Percentiles rank a stretch among this genome's conserved stretches.
Conservation (phyloP, 1,284 basidiomycete species). For the Microbotryum intermedium region DNA sequence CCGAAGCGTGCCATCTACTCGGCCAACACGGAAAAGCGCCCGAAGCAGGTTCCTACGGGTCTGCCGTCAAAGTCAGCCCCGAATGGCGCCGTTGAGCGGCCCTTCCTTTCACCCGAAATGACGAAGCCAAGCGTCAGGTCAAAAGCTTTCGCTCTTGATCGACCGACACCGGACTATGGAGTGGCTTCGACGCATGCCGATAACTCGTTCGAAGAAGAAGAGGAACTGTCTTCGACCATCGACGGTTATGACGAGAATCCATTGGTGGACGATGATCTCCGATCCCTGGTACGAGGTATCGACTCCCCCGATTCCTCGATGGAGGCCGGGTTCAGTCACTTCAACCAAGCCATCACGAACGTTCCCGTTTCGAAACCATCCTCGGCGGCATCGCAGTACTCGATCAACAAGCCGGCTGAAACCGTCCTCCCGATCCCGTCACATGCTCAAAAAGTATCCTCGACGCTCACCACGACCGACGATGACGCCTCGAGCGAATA, state of each 20-base stretch:
- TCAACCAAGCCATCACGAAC: too few relatives aligned
- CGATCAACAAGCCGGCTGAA: too few relatives aligned
- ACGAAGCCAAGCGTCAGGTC: constrained; percentile 1
- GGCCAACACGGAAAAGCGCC: not conserved
- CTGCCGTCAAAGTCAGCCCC: not conserved
- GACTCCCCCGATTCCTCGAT: too few relatives aligned
- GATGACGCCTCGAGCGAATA: too few relatives aligned
- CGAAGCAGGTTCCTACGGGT: not conserved
- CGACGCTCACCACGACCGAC: too few relatives aligned
- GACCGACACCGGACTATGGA: constrained; percentile 1
- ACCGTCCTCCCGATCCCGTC: too few relatives aligned
- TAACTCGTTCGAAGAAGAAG: not conserved
- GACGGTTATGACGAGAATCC: not conserved
- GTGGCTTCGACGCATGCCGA: not conserved
- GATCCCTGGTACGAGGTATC: not conserved
- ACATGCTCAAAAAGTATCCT: too few relatives aligned
- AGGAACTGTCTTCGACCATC: not conserved
- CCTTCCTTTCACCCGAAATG: constrained; percentile 22
- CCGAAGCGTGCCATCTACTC: not conserved
- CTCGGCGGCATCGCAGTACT: too few relatives aligned
- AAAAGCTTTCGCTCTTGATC: constrained; percentile 15
- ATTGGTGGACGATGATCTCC: not conserved
- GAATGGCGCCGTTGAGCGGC: not conserved
- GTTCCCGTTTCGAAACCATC: too few relatives aligned
- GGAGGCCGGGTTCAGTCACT: too few relatives aligned